Evolutionary conservation across 805 yeast species (phyloP).

Genomic region (Suhomyces sp.): DNA sequence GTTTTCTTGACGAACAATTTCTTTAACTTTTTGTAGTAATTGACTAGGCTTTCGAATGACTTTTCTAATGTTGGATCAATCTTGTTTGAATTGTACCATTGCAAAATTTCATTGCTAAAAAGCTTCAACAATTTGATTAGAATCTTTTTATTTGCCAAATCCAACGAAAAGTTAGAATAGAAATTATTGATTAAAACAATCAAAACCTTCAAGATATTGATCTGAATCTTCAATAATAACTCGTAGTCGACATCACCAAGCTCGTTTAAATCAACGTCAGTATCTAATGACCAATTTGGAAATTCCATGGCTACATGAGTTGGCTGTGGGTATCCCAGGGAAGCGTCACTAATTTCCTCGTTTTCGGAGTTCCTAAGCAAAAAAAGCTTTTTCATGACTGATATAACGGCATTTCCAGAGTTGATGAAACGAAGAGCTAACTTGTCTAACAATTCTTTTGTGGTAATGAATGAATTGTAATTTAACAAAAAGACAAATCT

Average conservation of each 20-base stretch:
- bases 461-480: slow-evolving; percentile 39
- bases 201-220: slow-evolving; percentile 76
- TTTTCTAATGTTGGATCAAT: slow-evolving; percentile 33
- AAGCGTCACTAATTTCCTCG: slow-evolving; percentile 6
- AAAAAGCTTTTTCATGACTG: slow-evolving; percentile 37
- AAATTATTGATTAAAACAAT: slow-evolving; percentile 68
- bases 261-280: slow-evolving; percentile 33
- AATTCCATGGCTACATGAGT: slow-evolving; percentile 24
- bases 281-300: slow-evolving; percentile 60
- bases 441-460: slow-evolving; percentile 37
- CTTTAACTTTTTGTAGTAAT: slow-evolving; percentile 62
- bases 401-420: slow-evolving; percentile 44
- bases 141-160: slow-evolving; percentile 53
- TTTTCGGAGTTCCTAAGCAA: slow-evolving; percentile 11
- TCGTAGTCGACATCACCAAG: slow-evolving; percentile 57
- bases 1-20: slow-evolving; percentile 66
- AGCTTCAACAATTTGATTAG: slow-evolving; percentile 64
- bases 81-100: slow-evolving; percentile 45
- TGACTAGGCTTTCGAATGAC: slow-evolving; percentile 39
- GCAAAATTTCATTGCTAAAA: slow-evolving; percentile 63
- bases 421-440: slow-evolving; percentile 41
- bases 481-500: slow-evolving; percentile 41
- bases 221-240: slow-evolving; percentile 71
- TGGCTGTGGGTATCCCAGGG: slow-evolving; percentile 6
- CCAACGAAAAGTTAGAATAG: slow-evolving; percentile 72